Evolutionary conservation across 805 yeast genomes (phyloP), one percentile per base, ranked within the genome.

Genomic region (Debaryomyces maramus): DNA sequence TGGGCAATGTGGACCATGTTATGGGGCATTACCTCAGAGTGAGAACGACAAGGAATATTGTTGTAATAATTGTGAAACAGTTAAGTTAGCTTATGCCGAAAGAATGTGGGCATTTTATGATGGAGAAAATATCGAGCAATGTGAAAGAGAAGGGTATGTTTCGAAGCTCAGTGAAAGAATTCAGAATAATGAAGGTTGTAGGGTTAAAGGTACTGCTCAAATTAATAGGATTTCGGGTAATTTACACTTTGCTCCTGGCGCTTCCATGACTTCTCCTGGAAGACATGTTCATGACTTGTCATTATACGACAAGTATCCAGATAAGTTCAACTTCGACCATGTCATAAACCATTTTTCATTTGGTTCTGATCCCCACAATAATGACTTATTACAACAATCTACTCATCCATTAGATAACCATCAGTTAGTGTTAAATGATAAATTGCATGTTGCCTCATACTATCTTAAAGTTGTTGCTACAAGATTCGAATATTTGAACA

Each of bases 221-320:
- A 79, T 93, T 55, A 87, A 87, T 63, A 80, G 95, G 65, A 85
- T 93, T 32, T 82, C 85, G 16, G 99, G 99, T 34, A 85, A 88
- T 55, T 66, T 93, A 47, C 98, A 93, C 67, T 89, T 93, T 73
- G 97, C 97, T 1, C 98, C 99, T 3, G 99, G 99, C 29, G 80
- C 85, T 18, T 81, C 95, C 2, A 73, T 72, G 53, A 77, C 82
- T 28, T 61, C 65, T 41, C 62, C 66, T 7, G 80, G 78, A 13
- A 73, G 75, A 36, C 99, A 93, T 60, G 73, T 78, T 43, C 99
- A 93, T 66, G 99, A 93, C 57, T 63, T 85, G 39, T 84, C 96
- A 6, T 70, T 88, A 38, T 93, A 77, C 64, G 66, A 68, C 21
- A 71, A 78, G 47, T 71, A 74, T 44, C 61, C 63, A 1, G 75